Evolutionary conservation across 1,139 yeast species (phyloP).

Genomic region (Candida smagusa): DNA sequence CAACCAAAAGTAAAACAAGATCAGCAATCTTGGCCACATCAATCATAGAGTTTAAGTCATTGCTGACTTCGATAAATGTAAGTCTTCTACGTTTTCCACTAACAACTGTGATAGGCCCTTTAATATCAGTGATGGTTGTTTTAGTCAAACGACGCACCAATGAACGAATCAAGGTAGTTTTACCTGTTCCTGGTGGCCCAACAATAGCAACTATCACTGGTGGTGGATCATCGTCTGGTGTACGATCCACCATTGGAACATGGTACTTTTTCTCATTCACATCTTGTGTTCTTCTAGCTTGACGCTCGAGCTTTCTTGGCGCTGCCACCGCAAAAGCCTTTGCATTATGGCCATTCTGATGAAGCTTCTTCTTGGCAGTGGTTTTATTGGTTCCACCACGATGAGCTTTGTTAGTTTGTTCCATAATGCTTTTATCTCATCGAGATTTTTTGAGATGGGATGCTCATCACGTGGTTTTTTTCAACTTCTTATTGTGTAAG

Average conservation of each 20-base stretch:
- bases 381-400: conserved; percentile 51
- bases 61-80: conserved; percentile 89
- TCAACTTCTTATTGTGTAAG: neutral
- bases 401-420: conserved; percentile 57
- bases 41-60: conserved; percentile 92
- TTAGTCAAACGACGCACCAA: conserved; percentile 87
- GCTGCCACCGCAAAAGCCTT: conserved; percentile 94
- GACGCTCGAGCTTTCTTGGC: conserved; percentile 82
- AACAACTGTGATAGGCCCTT: conserved; percentile 97
- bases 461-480: neutral
- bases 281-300: conserved; percentile 83
- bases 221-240: conserved; percentile 97
- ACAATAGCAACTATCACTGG: conserved; percentile 95
- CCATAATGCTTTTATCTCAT: conserved; percentile 11
- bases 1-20: conserved; percentile 80
- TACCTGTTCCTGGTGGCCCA: conserved; percentile 99
- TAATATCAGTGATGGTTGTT: conserved; percentile 77
- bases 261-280: conserved; percentile 82
- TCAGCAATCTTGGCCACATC: conserved; percentile 97
- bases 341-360: conserved; percentile 86
- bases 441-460: conserved; percentile 1
- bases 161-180: conserved; percentile 88
- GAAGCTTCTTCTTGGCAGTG: conserved; percentile 81
- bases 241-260: conserved; percentile 96
- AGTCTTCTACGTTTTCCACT: conserved; percentile 91